Conservation (phyloP, 164 flowering plant genomes). For the Tinospora cordifolia region DNA sequence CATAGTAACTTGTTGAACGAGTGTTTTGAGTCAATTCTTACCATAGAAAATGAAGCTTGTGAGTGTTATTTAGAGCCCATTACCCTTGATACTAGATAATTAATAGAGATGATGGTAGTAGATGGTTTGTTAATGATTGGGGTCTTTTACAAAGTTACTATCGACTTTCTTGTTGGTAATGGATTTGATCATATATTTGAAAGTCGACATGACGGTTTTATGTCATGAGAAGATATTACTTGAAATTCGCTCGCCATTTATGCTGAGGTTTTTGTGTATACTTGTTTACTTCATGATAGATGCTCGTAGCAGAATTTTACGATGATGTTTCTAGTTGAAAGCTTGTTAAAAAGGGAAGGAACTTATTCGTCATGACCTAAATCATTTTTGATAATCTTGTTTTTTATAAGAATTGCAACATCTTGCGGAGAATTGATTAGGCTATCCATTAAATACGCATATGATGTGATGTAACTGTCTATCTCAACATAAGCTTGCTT, state of each 20-base stretch:
- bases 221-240: conserved; percentile 46
- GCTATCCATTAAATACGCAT: conserved; percentile 18
- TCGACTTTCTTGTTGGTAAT: too few relatives aligned
- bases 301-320: conserved; percentile 3
- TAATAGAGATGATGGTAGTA: conserved; percentile 53
- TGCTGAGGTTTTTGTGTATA: background rate
- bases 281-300: background rate
- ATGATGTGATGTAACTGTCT: background rate
- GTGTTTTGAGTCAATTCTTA: conserved; percentile 16
- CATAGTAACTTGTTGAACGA: conserved; percentile 13
- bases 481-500: conserved; percentile 8
- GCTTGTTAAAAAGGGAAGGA: conserved; percentile 10
- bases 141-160: conserved; percentile 19
- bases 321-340: background rate
- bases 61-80: conserved; percentile 41
- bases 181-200: too few relatives aligned
- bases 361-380: conserved; percentile 15
- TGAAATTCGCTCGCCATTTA: too few relatives aligned
- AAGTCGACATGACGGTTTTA: conserved; percentile 38
- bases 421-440: conserved; percentile 20
- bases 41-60: conserved; percentile 34
- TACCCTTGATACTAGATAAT: conserved; percentile 28
- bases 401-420: conserved; percentile 5
- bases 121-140: conserved; percentile 52
- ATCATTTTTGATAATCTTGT: conserved; percentile 11